Percentiles rank a stretch among this genome's conserved stretches.
These are phyloP conservation scores for Cordyceps javanica DNA, from an alignment of 2,329 filamentous ascomycete genomes.

Conservation along the genomic window DNA sequence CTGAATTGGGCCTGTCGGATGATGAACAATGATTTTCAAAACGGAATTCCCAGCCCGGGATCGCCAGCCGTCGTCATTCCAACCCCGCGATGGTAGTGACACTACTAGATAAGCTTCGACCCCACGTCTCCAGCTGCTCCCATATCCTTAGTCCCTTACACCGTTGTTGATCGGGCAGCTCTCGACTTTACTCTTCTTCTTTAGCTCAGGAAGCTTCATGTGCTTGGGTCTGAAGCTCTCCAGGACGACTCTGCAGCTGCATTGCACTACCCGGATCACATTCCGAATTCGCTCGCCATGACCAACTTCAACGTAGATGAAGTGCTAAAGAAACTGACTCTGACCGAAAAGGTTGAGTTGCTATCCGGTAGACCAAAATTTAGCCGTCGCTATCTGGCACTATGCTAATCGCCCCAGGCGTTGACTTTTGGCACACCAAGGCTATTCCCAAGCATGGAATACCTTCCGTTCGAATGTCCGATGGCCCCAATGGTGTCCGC, in stretches of 20 bases:
- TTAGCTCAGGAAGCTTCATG: background rate
- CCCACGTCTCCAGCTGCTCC: background rate
- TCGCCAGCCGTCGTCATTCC: background rate
- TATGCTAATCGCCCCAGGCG: constrained; percentile 31
- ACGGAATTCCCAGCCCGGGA: background rate
- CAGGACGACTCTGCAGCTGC: background rate
- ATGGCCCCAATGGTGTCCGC: constrained; percentile 65
- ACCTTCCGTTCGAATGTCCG: constrained; percentile 58
- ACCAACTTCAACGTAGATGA: constrained; percentile 49
- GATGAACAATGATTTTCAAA: background rate
- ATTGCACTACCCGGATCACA: background rate
- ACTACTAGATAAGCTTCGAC: constrained; percentile 9
- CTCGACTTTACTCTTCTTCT: background rate
- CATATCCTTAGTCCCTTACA: background rate
- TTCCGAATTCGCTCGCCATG: constrained; percentile 27
- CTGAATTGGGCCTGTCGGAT: background rate
- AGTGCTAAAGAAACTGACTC: constrained; percentile 46
- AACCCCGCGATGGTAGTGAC: constrained; percentile 1
- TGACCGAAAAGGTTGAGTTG: constrained; percentile 47
- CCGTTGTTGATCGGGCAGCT: background rate
- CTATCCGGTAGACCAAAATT: constrained; percentile 36
- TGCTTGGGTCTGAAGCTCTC: background rate
- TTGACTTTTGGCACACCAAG: constrained; percentile 66
- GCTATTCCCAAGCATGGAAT: constrained; percentile 53
- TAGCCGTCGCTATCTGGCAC: background rate